Evolutionary conservation across 768 basidiomycete species (phyloP), one percentile per base, ranked within the genome.

Genomic region (Kwoniella pini): DNA sequence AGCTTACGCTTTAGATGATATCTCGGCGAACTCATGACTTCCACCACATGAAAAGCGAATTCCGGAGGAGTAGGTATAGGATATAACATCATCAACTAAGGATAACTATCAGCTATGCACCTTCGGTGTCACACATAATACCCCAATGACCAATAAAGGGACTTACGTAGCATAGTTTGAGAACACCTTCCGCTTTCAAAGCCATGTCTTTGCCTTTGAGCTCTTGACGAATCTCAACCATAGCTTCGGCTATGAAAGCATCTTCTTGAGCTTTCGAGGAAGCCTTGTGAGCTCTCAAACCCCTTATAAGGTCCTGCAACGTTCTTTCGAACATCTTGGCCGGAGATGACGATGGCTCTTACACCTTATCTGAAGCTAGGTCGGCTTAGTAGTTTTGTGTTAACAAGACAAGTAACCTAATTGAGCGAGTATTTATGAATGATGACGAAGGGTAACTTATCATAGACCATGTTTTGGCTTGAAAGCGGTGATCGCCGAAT

Each of bases 121-220:
- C 33, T 15, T 36, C 33, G 15, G 33, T 7, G 33, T 7, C 7
- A 15, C 33, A 36, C 7, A 36, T 36, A 36, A 15, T 36, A 15
- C 33, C 33, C 7, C 33, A 15, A 15, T 7, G 15, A 15, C 33
- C 15, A 15, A 36, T 15, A 36, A 30, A 13, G 19, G 5, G 12
- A 86, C 92, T 78, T 80, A 96, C 95, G 80, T 97, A 99, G 70
- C 90, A 91, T 62, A 98, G 86, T 80, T 99, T 99, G 78, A 98
- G 82, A 30, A 97, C 86, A 0, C 95, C 96, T 13, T 84, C 93
- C 0, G 93, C 92, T 80, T 99, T 99, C 68, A 98, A 83, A 67
- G 91, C 91, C 91, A 97, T 95, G 75, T 98, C 96, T 70, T 91
- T 91, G 73, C 84, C 85, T 80, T 86, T 89, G 74, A 98, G 86